Percentiles rank a stretch among this genome's conserved stretches.
phyloP scores from a whole-genome alignment of 208 protist species.

The Trypanosoma melophagium region DNA sequence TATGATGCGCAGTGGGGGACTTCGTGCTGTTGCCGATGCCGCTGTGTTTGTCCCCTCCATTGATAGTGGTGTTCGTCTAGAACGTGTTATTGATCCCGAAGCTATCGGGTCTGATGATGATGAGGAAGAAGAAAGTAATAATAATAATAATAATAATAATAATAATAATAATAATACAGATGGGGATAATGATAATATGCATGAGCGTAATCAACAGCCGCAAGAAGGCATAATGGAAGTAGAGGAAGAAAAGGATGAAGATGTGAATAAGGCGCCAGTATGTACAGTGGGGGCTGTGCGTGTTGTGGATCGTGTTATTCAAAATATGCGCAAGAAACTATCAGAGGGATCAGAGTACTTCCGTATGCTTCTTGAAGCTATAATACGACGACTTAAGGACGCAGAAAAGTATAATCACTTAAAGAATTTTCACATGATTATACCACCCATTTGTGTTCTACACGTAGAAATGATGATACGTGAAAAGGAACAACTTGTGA shows the following conservation, averaged over 20 bases:
- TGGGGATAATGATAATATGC: too few species aligned
- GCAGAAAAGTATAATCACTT: constrained; percentile 85
- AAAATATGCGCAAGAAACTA: constrained; percentile 86
- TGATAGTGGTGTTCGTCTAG: constrained; percentile 57
- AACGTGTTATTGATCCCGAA: constrained; percentile 39
- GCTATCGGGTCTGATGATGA: constrained; percentile 31
- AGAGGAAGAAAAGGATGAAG: constrained; percentile 17
- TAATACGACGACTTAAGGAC: constrained; percentile 57
- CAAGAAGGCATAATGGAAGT: neutral
- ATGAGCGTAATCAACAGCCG: too few species aligned
- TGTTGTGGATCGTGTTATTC: constrained; percentile 77
- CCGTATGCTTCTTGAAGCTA: constrained; percentile 92
- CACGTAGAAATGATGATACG: constrained; percentile 93
- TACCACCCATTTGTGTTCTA: constrained; percentile 94
- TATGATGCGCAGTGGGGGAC: constrained; percentile 90
- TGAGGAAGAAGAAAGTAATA: constrained; percentile 14
- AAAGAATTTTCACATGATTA: constrained; percentile 93
- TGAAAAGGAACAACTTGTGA: constrained; percentile 93
- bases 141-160: too few species aligned
- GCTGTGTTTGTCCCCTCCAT: constrained; percentile 91
- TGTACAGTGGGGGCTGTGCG: constrained; percentile 52
- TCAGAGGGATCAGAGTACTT: constrained; percentile 95
- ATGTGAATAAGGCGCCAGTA: constrained; percentile 13
- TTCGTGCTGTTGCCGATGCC: constrained; percentile 87
- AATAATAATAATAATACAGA: neutral